Evolutionary conservation across 805 yeast species (phyloP), one percentile per base, ranked within the genome.

Genomic region (Aciculoconidium aculeatum): DNA sequence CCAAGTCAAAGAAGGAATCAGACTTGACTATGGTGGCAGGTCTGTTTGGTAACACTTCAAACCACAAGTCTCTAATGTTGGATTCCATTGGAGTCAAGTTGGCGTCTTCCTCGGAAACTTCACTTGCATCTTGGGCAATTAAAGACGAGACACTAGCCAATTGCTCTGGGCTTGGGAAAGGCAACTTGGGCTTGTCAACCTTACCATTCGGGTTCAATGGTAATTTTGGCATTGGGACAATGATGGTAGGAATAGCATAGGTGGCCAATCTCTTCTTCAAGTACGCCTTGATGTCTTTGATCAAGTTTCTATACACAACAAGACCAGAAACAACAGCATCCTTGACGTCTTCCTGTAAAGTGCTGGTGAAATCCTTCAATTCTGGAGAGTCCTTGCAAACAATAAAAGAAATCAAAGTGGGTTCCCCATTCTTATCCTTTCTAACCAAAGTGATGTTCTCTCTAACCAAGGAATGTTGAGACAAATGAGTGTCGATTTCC

Each of bases 201-300:
- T 92, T 92, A 45, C 99, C 99, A 55, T 92, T 92, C 36, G 99
- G 99, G 60, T 92, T 92, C 58, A 92, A 68, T 15, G 98, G 98
- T 51, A 92, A 61, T 46, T 77, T 79, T 15, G 72, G 67, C 64
- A 94, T 67, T 10, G 96, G 96, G 28, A 92, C 90, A 47, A 92
- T 78, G 19, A 90, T 67, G 1, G 95, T 72, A 25, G 99, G 99
- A 26, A 92, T 80, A 11, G 98, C 95, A 54, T 92, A 92, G 9
- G 82, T 70, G 0, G 98, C 96, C 35, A 92, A 70, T 59, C 94
- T 80, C 49, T 80, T 85, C 61, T 85, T 85, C 58, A 92, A 72
- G 40, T 55, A 46, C n/a, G 69, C 68, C 50, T 82, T 80, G 53
- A 94, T 75, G 42, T 85, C 84, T 52, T 81, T 81, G 47, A 87